Evolutionary conservation across 2,329 filamentous ascomycete species (phyloP).

Genomic region (Aspergillus novofumigatus): DNA sequence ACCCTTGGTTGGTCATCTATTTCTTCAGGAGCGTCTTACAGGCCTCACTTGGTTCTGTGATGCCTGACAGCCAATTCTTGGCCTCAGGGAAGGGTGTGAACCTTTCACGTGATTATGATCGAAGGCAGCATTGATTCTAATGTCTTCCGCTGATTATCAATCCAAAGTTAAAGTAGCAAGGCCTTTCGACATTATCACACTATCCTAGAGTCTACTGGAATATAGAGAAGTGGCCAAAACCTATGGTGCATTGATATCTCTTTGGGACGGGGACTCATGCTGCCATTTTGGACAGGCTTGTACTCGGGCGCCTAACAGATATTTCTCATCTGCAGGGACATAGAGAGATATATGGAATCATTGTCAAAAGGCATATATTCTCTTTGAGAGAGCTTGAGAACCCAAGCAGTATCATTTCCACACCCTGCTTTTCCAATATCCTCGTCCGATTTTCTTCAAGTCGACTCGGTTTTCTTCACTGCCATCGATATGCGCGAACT

Average conservation of each 20-base stretch:
- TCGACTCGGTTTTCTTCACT: neutral
- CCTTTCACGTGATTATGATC: neutral
- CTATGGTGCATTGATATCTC: neutral
- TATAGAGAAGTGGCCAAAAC: neutral
- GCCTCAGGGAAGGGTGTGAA: neutral
- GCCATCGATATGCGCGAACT: constrained; percentile 38
- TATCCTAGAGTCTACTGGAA: neutral
- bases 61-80: neutral
- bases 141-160: constrained; percentile 12
- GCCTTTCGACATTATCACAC: neutral
- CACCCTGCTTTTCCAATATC: neutral
- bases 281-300: neutral
- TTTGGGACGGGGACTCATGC: neutral
- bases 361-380: neutral
- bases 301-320: neutral
- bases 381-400: neutral
- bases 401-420: neutral
- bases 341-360: neutral
- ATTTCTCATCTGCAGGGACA: neutral
- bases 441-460: neutral
- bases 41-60: neutral
- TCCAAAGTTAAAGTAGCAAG: neutral
- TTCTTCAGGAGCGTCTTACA: neutral
- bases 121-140: neutral
- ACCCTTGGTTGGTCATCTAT: neutral